These are phyloP conservation scores for Aspergillus ellipticus DNA, from an alignment of 495 filamentous ascomycete genomes.

Conservation along the genomic window DNA sequence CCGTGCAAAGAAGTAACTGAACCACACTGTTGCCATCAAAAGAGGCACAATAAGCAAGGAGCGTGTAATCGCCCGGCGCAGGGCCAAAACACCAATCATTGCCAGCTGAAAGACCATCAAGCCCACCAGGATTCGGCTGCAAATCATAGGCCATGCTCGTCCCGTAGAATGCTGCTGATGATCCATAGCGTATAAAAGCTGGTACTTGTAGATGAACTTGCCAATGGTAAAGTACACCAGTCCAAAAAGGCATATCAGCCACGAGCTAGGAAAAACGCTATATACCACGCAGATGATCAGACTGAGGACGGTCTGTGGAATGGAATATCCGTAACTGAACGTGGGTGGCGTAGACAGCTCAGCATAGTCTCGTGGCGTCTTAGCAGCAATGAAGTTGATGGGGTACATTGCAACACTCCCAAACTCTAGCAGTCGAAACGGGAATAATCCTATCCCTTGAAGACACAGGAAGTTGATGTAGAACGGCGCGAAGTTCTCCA, in stretches of 20 bases:
- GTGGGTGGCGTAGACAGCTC: constrained; percentile 76
- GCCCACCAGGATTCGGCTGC: constrained; percentile 80
- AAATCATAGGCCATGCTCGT: constrained; percentile 91
- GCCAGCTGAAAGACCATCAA: constrained; percentile 84
- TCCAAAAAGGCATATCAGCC: constrained; percentile 76
- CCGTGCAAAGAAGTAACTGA: constrained; percentile 66
- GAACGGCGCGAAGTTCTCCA: constrained; percentile 71
- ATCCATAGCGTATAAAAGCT: constrained; percentile 97
- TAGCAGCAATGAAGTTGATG: constrained; percentile 69
- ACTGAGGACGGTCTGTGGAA: constrained; percentile 86
- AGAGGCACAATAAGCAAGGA: constrained; percentile 74
- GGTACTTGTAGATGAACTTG: constrained; percentile 96
- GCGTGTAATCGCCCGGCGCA: constrained; percentile 65
- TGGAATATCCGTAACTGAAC: constrained; percentile 94
- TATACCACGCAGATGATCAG: constrained; percentile 95
- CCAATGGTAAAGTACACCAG: constrained; percentile 85
- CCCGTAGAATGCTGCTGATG: constrained; percentile 94
- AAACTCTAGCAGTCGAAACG: constrained; percentile 86
- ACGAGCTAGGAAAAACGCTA: constrained; percentile 79
- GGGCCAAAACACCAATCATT: constrained; percentile 81
- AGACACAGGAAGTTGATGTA: constrained; percentile 95
- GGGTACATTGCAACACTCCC: constrained; percentile 84
- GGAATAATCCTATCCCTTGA: constrained; percentile 87
- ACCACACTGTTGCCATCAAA: constrained; percentile 76
- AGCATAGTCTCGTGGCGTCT: constrained; percentile 87